Evolutionary conservation across 2,329 filamentous ascomycete species (phyloP).

Genomic region (Ophiostoma triangulosporum): DNA sequence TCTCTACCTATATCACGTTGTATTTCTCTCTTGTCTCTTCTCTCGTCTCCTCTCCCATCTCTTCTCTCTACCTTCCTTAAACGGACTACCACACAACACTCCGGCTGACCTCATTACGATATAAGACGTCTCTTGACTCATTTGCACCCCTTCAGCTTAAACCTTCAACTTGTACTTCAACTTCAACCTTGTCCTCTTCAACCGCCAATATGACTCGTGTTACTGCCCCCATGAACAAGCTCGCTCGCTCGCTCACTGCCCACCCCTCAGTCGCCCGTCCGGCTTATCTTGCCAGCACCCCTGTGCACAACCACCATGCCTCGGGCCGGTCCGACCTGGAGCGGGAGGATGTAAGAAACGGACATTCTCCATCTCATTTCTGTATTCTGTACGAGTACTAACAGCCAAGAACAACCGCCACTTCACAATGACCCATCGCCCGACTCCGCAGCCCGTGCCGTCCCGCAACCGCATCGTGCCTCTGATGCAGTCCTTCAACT

Average conservation of each 20-base stretch:
- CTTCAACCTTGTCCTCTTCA: neutral
- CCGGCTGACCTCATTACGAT: neutral
- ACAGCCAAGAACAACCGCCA: slow-evolving; percentile 19
- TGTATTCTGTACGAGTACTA: neutral
- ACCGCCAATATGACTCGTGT: slow-evolving; percentile 32
- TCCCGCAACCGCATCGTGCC: slow-evolving; percentile 34
- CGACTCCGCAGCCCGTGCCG: slow-evolving; percentile 29
- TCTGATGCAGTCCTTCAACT: slow-evolving; percentile 54
- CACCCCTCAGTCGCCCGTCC: slow-evolving; percentile 25
- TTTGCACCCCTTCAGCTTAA: too few species aligned
- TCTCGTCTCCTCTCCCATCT: neutral
- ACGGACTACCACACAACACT: neutral
- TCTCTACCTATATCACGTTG: too few species aligned
- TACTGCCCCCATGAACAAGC: slow-evolving; percentile 34
- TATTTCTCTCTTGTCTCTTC: neutral
- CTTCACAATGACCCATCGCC: slow-evolving; percentile 35
- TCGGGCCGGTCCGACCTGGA: slow-evolving; percentile 32
- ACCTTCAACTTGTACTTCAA: too few species aligned
- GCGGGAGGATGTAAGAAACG: slow-evolving; percentile 27
- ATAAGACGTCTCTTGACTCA: too few species aligned
- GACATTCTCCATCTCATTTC: neutral
- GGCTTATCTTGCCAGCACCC: slow-evolving; percentile 15
- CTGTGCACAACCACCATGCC: slow-evolving; percentile 23
- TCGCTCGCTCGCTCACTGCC: slow-evolving; percentile 32
- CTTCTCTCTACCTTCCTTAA: neutral